These are phyloP conservation scores for Trichocladium antarcticum DNA, from an alignment of 495 filamentous ascomycete species.

Conservation along the genomic window DNA sequence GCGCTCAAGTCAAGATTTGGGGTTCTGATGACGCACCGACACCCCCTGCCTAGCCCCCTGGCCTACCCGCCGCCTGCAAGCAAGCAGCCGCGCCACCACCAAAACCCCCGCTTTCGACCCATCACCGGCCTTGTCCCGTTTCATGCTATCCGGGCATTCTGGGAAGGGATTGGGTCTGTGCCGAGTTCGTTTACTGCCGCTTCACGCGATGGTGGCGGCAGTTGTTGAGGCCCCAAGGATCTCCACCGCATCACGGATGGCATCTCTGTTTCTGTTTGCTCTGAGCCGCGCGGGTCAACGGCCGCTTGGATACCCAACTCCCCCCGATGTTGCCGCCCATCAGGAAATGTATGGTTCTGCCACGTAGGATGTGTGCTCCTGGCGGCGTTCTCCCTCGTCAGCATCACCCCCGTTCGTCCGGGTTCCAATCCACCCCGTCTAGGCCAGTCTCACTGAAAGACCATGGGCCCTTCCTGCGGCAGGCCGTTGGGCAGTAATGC, in stretches of 20 bases:
- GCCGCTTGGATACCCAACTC: neutral
- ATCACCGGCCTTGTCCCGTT: slow-evolving; percentile 13
- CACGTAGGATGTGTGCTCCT: too few relatives aligned
- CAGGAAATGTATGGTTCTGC: too few relatives aligned
- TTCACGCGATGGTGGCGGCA: slow-evolving; percentile 2
- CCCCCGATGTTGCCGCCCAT: too few relatives aligned
- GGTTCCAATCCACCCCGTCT: slow-evolving; percentile 1
- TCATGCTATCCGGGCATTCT: slow-evolving; percentile 8
- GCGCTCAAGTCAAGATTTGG: slow-evolving; percentile 5
- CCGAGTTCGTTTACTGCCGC: neutral
- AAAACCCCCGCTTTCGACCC: slow-evolving; percentile 11
- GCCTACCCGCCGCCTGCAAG: neutral
- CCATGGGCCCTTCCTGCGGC: neutral
- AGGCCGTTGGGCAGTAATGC: neutral
- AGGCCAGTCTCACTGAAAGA: slow-evolving; percentile 19
- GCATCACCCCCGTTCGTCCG: neutral
- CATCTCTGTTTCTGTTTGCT: slow-evolving; percentile 6
- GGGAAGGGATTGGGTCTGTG: neutral
- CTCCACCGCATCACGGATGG: slow-evolving; percentile 4
- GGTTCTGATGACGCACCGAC: slow-evolving; percentile 9
- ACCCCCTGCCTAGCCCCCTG: slow-evolving; percentile 1
- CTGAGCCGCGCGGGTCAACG: neutral
- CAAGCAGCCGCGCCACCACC: slow-evolving; percentile 4
- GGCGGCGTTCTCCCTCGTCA: neutral
- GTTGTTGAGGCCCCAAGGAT: too few relatives aligned